Evolutionary conservation across 495 filamentous ascomycete species (phyloP).

Genomic region (Bathelium albidoporum): DNA sequence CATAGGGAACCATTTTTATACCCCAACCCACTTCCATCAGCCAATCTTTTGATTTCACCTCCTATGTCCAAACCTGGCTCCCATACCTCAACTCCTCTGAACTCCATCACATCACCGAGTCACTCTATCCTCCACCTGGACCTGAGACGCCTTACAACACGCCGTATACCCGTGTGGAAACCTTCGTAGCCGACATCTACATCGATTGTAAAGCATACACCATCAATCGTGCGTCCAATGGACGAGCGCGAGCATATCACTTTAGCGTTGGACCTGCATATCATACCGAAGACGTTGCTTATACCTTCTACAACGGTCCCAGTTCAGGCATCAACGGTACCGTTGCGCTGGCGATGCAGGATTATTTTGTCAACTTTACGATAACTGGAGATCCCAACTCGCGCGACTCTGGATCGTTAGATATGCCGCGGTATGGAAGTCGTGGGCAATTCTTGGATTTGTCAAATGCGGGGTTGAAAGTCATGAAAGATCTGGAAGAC

Average conservation of each 20-base stretch:
- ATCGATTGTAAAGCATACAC: slow-evolving; percentile 40
- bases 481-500: not conserved
- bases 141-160: slow-evolving; percentile 12
- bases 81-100: slow-evolving; percentile 6
- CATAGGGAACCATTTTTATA: slow-evolving; percentile 19
- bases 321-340: slow-evolving; percentile 30
- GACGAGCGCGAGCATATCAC: slow-evolving; percentile 44
- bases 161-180: slow-evolving; percentile 19
- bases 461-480: not conserved
- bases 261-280: slow-evolving; percentile 48
- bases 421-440: not conserved
- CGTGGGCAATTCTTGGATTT: not conserved
- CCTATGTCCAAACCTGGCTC: not conserved
- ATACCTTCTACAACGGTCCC: slow-evolving; percentile 44
- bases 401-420: not conserved
- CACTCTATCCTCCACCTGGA: slow-evolving; percentile 33
- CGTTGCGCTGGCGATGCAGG: slow-evolving; percentile 43
- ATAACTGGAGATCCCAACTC: slow-evolving; percentile 23
- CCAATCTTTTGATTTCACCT: not conserved
- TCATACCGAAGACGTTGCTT: slow-evolving; percentile 41
- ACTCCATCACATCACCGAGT: slow-evolving; percentile 26
- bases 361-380: slow-evolving; percentile 48
- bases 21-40: slow-evolving; percentile 6
- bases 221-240: slow-evolving; percentile 33
- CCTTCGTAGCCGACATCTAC: slow-evolving; percentile 27